Evolutionary conservation across 2,329 filamentous ascomycete species (phyloP).

Genomic region (Ophiocordyceps sinensis): DNA sequence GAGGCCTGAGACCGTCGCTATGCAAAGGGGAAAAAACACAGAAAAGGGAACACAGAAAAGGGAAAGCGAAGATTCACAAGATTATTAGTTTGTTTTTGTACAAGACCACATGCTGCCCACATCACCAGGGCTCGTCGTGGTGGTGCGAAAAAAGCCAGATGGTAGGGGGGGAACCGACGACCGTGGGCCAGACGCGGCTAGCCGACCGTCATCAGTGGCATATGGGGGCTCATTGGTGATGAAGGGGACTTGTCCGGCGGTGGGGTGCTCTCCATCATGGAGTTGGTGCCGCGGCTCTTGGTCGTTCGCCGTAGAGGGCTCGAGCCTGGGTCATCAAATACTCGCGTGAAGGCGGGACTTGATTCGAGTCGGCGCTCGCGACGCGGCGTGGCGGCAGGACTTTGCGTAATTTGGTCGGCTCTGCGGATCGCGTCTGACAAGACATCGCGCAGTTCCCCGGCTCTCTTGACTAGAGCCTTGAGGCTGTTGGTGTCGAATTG

Average conservation of each 20-base stretch:
- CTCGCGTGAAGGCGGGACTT: conserved; percentile 52
- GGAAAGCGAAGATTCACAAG: conserved; percentile 12
- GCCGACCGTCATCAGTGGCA: conserved; percentile 52
- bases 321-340: conserved; percentile 47
- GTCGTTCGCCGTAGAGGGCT: conserved; percentile 37
- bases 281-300: conserved; percentile 39
- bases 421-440: conserved; percentile 45
- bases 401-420: conserved; percentile 42
- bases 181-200: conserved; percentile 11
- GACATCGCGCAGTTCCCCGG: conserved; percentile 42
- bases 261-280: conserved; percentile 27
- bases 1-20: conserved; percentile 18
- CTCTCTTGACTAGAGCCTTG: conserved; percentile 50
- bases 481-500: conserved; percentile 57
- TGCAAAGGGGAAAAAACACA: conserved; percentile 10
- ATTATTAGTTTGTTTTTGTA: conserved; percentile 12
- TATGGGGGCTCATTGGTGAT: conserved; percentile 32
- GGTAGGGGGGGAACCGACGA: background rate
- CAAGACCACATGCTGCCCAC: conserved; percentile 6
- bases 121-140: no score
- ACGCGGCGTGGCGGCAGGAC: conserved; percentile 36
- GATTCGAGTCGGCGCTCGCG: conserved; percentile 32
- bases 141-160: background rate
- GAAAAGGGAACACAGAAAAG: background rate
- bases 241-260: conserved; percentile 39